phyloP scores from a whole-genome alignment of 176 grass and related monocot genomes.

The Raddia guianensis region DNA sequence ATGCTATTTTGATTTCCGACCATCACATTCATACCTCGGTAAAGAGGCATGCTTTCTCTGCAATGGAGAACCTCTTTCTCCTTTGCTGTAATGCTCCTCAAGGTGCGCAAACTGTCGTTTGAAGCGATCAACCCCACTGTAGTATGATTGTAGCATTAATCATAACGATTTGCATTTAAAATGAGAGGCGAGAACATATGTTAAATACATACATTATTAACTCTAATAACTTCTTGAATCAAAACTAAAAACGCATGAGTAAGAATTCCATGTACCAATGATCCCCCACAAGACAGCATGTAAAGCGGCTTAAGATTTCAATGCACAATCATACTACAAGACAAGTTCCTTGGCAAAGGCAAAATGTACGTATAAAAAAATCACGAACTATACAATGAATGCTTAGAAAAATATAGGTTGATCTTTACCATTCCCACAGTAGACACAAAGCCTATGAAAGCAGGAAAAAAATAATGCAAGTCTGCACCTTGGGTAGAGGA shows the following conservation, averaged over 20 bases:
- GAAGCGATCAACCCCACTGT: conserved; percentile 94
- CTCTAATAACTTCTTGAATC: background rate
- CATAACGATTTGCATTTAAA: background rate
- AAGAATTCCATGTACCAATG: conserved; percentile 12
- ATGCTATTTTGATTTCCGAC: conserved; percentile 13
- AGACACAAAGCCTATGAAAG: background rate
- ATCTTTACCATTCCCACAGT: background rate
- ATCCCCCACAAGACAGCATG: background rate
- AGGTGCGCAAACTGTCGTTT: conserved; percentile 98
- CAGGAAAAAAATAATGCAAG: conserved; percentile 25
- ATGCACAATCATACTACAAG: background rate
- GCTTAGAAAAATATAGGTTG: background rate
- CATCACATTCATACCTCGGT: conserved; percentile 61
- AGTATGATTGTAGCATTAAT: conserved; percentile 34
- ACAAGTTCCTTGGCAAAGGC: conserved; percentile 5
- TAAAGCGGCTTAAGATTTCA: conserved; percentile 1
- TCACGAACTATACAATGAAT: background rate
- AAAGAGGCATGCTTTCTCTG: conserved; percentile 92
- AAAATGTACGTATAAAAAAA: background rate
- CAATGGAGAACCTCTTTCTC: conserved; percentile 89
- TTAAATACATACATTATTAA: conserved; percentile 17
- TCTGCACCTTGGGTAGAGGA: conserved; percentile 88
- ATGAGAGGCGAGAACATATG: background rate
- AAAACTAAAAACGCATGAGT: background rate
- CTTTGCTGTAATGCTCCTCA: conserved; percentile 95